These are phyloP conservation scores for Botryosphaeria agaves DNA, from an alignment of 2,329 filamentous ascomycete genomes.

Conservation along the genomic window DNA sequence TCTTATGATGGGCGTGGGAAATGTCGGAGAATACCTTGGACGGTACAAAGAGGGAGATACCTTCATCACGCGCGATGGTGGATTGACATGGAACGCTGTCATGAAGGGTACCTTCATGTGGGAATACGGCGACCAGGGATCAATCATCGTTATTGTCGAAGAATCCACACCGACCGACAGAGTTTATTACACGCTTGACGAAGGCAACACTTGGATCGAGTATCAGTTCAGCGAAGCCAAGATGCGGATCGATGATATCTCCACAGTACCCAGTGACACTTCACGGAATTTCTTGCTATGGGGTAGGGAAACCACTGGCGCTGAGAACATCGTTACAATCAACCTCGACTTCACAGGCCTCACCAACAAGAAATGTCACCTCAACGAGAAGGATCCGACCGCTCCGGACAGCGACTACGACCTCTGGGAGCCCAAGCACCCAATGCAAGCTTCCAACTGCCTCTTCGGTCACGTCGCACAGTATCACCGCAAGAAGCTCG, in stretches of 20 bases:
- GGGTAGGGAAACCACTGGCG: conserved; percentile 38
- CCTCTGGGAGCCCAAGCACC: conserved; percentile 76
- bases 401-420: conserved; percentile 54
- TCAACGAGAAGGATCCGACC: conserved; percentile 42
- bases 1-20: conserved; percentile 79
- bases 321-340: conserved; percentile 48
- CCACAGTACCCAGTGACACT: conserved; percentile 74
- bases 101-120: conserved; percentile 82
- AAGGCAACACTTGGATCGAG: conserved; percentile 63
- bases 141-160: conserved; percentile 74
- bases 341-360: conserved; percentile 83
- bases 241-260: conserved; percentile 61
- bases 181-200: conserved; percentile 62
- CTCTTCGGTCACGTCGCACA: conserved; percentile 81
- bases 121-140: conserved; percentile 92
- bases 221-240: conserved; percentile 52
- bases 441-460: conserved; percentile 59
- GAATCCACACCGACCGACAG: conserved; percentile 49
- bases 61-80: conserved; percentile 83
- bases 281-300: conserved; percentile 87
- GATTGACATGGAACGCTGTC: conserved; percentile 68
- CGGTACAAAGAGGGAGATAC: conserved; percentile 61
- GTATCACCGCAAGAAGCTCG: conserved; percentile 80
- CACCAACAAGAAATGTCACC: conserved; percentile 44
- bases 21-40: conserved; percentile 60